These are phyloP conservation scores for Saxophila tyrrhenica DNA, from an alignment of 495 filamentous ascomycete species.

Conservation along the genomic window DNA sequence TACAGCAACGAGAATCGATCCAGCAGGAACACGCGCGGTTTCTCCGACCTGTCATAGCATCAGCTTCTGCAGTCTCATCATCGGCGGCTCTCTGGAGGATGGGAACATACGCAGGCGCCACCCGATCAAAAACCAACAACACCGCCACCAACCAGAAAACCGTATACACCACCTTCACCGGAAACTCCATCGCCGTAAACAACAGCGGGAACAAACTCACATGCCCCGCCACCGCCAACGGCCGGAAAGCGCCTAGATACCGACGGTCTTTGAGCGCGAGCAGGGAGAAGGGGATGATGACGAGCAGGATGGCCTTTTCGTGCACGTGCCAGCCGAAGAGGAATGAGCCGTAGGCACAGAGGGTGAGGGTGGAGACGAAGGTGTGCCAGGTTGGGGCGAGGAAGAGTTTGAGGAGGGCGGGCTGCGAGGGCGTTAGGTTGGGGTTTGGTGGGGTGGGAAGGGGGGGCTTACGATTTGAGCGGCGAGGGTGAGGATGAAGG, in stretches of 20 bases:
- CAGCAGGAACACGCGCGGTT: conserved; percentile 68
- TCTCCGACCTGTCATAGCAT: conserved; percentile 36
- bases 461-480: conserved; percentile 56
- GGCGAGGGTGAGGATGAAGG: conserved; percentile 70
- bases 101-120: conserved; percentile 57
- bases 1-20: conserved; percentile 86
- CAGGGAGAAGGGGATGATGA: conserved; percentile 91
- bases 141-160: conserved; percentile 84
- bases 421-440: conserved; percentile 26
- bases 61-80: conserved; percentile 5
- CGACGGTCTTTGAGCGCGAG: conserved; percentile 86
- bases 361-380: conserved; percentile 79
- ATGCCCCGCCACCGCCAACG: conserved; percentile 83
- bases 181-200: conserved; percentile 84
- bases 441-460: neutral
- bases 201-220: conserved; percentile 91
- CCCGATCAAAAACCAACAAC: conserved; percentile 70
- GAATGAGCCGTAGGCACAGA: conserved; percentile 96
- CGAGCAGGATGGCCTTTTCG: conserved; percentile 88
- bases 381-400: conserved; percentile 67
- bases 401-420: conserved; percentile 75
- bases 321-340: conserved; percentile 98
- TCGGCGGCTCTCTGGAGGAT: too few species aligned
- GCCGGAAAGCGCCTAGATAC: conserved; percentile 83
- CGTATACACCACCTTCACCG: conserved; percentile 86